Evolutionary conservation across 202 grass and related monocot genomes (phyloP), one percentile per base, ranked within the genome.

Genomic region (Sporobolus alterniflorus): DNA sequence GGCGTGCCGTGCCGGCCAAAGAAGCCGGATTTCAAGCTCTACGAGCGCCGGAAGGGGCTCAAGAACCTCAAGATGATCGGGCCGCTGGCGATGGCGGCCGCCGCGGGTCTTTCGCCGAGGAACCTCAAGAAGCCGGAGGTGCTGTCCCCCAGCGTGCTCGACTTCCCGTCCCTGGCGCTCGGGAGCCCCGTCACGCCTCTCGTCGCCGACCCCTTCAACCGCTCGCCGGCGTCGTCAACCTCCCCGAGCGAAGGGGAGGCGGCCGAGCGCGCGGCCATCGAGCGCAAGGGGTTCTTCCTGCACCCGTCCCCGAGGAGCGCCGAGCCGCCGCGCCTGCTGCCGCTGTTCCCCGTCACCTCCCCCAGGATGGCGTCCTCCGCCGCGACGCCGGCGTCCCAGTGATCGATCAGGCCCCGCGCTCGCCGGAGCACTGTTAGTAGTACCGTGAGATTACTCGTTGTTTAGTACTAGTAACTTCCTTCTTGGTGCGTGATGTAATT

Each of bases 31-130:
- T 94, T 94, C 82, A 94, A 98, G 83, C 92, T 98, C 49, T 91
- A 93, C 75, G 90, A 98, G 76, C 95, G 95, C 79, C 92, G 95
- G 50, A 84, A 71, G 44, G 64, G 85, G 64, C 67, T 89, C 43
- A 95, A 86, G 90, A 93, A 91, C 74, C 82, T 98, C 60, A 92
- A 91, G 73, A 98, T 89, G 79, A 95, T 98, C 84, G 87, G 88
- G 82, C 95, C 92, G 11, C 88, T 94, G 21, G 77, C 81, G 11
- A 87, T 76, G 83, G 87, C 79, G 59, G 82, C 80, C 60, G 73
- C 80, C 28, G 81, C 76, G 24, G 87, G 76, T 4, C 75, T 88
- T 17, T 83, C 87, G 18, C 84, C 78, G 67, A 67, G 80, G 30
- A 70, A 73, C 36, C 36, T 39, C 17, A 57, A n/a, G 67, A 30